phyloP scores from a whole-genome alignment of 1,284 basidiomycete species.

The Nidula niveotomentosa region DNA sequence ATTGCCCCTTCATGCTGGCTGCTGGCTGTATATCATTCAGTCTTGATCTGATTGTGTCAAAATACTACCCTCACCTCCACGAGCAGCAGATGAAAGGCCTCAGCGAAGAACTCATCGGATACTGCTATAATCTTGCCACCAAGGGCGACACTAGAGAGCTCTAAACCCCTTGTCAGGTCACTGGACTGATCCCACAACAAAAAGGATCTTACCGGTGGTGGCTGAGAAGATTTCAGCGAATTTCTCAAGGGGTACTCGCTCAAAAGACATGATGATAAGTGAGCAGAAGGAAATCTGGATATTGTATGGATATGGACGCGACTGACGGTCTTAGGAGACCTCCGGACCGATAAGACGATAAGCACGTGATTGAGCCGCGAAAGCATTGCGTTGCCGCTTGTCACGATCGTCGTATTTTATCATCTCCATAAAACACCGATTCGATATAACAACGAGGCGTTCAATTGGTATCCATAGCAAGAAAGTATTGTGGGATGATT shows the following conservation, averaged over 20 bases:
- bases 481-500: no score
- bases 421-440: no score
- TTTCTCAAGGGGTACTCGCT: conserved; percentile 50
- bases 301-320: no score
- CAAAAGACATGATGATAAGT: conserved; percentile 30
- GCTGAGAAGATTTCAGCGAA: conserved; percentile 52
- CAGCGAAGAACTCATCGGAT: conserved; percentile 97
- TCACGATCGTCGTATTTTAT: no score
- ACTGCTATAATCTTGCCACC: conserved; percentile 77
- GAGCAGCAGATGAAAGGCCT: conserved; percentile 82
- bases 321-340: no score
- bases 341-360: neutral
- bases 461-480: no score
- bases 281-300: neutral
- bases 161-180: conserved; percentile 35
- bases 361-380: neutral
- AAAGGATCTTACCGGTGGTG: conserved; percentile 53
- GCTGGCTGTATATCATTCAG: conserved; percentile 57
- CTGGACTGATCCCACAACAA: neutral
- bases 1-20: conserved; percentile 86
- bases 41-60: conserved; percentile 3
- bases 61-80: conserved; percentile 57
- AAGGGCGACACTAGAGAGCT: conserved; percentile 87
- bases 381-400: neutral
- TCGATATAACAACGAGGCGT: no score